Evolutionary conservation across 768 basidiomycete genomes (phyloP), one percentile per base, ranked within the genome.

Genomic region (Peribolospora baueri): DNA sequence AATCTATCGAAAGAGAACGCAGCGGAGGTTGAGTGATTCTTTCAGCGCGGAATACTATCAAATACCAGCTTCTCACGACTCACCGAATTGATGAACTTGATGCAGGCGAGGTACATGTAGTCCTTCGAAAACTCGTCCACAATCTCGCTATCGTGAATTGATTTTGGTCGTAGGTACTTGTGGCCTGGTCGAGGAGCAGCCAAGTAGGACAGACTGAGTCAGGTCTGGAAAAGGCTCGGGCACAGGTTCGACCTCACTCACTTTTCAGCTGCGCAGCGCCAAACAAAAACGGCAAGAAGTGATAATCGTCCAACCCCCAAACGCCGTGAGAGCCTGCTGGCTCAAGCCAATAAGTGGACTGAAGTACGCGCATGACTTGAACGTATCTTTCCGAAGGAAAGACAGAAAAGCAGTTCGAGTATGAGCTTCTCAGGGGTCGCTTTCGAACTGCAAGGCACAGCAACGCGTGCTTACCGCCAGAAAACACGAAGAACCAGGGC

Each of bases 241-340:
- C 25, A 25, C 25, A 25, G 25, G 25, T 25, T 25, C 1, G 25
- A 25, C 1, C 25, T 25, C 45, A 54, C 56, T 37, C 54, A 74
- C 79, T 78, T 8, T 42, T 68, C 51, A 90, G 66, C 62, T 91
- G 87, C 1, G 83, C 80, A 2, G 82, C 76, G 3, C 86, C 86
- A 61, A 81, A 88, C 47, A 88, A 62, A 70, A 88, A 95, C 0
- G 83, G 90, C 11, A 90, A 73, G 69, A 93, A 98, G 62, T 93
- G 88, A 63, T 95, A 98, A 62, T 95, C 64, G 43, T 65, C 64
- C 54, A 97, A 70, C 2, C 91, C 91, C 84, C 90, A 97, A 0
- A 95, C 91, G 0, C 91, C 91, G 65, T 97, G 91, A 2, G 93
- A 97, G n/a, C 91, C 90, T 13, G 91, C 91, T 3, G 91, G 90